Percentiles rank a stretch among this genome's conserved stretches.
phyloP scores from a whole-genome alignment of 805 yeast genomes.

The Pichia insulana region DNA sequence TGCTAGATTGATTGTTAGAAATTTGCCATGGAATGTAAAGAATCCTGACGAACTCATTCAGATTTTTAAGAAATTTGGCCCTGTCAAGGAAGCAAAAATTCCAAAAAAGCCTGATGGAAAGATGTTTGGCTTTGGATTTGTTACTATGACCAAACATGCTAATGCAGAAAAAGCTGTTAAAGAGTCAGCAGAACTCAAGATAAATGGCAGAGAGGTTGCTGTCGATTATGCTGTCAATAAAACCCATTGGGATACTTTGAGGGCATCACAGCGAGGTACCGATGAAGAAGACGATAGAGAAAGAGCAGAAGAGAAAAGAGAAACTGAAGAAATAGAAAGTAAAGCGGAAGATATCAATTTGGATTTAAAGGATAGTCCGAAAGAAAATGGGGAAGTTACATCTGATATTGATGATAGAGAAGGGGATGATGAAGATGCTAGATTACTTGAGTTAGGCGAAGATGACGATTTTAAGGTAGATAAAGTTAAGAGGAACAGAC shows the following conservation, averaged over 20 bases:
- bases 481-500: constrained; percentile 43
- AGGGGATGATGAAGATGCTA: constrained; percentile 21
- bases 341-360: constrained; percentile 13
- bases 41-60: constrained; percentile 64
- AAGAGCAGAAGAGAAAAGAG: constrained; percentile 26
- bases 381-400: no score
- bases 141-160: constrained; percentile 71
- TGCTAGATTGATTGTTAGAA: constrained; percentile 81
- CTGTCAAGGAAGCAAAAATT: constrained; percentile 79
- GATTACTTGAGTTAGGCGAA: constrained; percentile 26
- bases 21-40: constrained; percentile 93
- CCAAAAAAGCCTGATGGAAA: constrained; percentile 83
- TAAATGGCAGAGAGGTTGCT: constrained; percentile 85
- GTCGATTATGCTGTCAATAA: constrained; percentile 92
- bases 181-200: constrained; percentile 62
- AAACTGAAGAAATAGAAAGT: constrained; percentile 24
- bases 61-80: constrained; percentile 69
- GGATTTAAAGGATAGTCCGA: no score
- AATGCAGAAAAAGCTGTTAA: constrained; percentile 79
- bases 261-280: constrained; percentile 35
- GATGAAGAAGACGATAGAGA: constrained; percentile 31
- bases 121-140: constrained; percentile 93
- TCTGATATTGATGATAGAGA: constrained; percentile 9
- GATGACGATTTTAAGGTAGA: constrained; percentile 28
- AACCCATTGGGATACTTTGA: constrained; percentile 63